These are phyloP conservation scores for Pichia sp. DNA, from an alignment of 1,139 yeast species.

Conservation along the genomic window DNA sequence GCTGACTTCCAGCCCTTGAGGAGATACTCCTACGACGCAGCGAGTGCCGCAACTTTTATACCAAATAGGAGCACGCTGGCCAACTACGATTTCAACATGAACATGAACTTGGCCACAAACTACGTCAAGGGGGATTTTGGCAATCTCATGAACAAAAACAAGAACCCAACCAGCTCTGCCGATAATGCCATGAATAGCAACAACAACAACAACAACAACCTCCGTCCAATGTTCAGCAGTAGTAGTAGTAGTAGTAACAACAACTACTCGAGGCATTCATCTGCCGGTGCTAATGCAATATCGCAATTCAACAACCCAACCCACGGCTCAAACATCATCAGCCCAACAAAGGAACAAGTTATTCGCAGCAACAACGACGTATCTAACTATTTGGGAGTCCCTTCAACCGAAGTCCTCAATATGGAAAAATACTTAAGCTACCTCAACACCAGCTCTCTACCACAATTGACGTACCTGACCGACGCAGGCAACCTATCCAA, in stretches of 20 bases:
- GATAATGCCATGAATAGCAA: background rate
- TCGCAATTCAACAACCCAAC: background rate
- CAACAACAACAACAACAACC: background rate
- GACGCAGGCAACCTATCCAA: slow-evolving; percentile 21
- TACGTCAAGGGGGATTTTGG: background rate
- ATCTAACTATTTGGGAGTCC: slow-evolving; percentile 26
- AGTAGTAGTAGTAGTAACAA: background rate
- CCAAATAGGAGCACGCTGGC: background rate
- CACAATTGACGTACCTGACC: slow-evolving; percentile 28
- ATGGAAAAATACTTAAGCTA: slow-evolving; percentile 22
- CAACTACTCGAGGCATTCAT: slow-evolving; percentile 1
- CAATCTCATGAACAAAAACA: background rate
- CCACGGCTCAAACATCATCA: slow-evolving; percentile 2
- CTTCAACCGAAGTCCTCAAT: slow-evolving; percentile 24
- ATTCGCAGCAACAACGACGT: slow-evolving; percentile 6
- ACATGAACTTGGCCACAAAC: background rate
- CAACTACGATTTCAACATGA: background rate
- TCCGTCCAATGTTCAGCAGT: background rate
- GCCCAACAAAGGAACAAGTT: slow-evolving; percentile 12
- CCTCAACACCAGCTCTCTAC: slow-evolving; percentile 26
- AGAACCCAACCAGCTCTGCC: background rate
- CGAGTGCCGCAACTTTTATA: slow-evolving; percentile 9
- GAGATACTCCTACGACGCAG: slow-evolving; percentile 25
- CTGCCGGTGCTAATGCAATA: background rate
- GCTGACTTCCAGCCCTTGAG: slow-evolving; percentile 25